Evolutionary conservation across 371 early-diverging fungal genomes (phyloP).

Genomic region (Mucor sp.): DNA sequence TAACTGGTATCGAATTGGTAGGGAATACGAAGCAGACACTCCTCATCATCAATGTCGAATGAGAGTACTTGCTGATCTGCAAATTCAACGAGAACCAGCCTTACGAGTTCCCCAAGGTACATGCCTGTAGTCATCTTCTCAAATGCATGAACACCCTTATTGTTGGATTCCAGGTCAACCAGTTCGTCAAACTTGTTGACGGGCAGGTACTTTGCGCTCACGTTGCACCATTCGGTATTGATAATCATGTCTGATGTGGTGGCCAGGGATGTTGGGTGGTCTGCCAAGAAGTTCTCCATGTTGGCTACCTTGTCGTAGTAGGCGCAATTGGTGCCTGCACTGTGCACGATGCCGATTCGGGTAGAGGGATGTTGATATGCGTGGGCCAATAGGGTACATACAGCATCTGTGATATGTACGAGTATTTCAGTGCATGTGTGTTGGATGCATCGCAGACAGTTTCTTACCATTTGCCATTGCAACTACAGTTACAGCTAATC

Average conservation of each 20-base stretch:
- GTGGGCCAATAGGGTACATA: conserved; percentile 89
- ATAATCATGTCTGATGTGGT: conserved; percentile 74
- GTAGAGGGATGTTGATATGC: conserved; percentile 86
- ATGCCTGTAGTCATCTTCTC: conserved; percentile 96
- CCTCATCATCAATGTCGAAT: conserved; percentile 64
- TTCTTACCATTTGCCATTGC: conserved; percentile 51
- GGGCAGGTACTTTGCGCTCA: conserved; percentile 69
- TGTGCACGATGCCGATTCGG: conserved; percentile 88
- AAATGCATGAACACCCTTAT: conserved; percentile 78
- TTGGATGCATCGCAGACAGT: neutral
- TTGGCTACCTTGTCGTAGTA: conserved; percentile 62
- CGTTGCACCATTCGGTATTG: conserved; percentile 87
- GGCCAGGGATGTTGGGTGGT: neutral
- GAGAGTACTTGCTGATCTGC: conserved; percentile 57
- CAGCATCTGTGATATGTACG: conserved; percentile 72
- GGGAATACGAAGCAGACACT: conserved; percentile 47
- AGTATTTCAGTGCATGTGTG: neutral
- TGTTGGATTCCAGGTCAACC: conserved; percentile 75
- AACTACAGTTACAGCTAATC: conserved; percentile 43
- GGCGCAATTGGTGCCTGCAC: conserved; percentile 95
- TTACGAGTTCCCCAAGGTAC: conserved; percentile 93
- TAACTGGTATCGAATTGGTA: conserved; percentile 83
- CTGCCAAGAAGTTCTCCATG: conserved; percentile 22
- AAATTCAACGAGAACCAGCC: conserved; percentile 75
- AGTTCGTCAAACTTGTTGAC: conserved; percentile 77